phyloP scores from a whole-genome alignment of 2,329 filamentous ascomycete genomes.

The Aurifilum marmelostoma region DNA sequence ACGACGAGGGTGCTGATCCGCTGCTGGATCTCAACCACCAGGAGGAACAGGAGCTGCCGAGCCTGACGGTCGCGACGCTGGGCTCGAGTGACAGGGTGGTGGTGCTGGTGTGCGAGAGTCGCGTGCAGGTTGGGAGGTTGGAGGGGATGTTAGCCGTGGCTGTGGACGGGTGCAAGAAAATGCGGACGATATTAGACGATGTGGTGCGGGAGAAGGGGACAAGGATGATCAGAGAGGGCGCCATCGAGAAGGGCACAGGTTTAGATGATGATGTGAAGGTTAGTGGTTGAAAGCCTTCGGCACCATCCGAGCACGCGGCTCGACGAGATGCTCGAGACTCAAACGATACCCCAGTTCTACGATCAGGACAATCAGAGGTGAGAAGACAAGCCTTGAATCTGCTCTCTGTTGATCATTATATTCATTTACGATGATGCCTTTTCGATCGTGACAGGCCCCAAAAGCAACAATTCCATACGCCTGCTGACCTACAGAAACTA shows the following conservation, averaged over 20 bases:
- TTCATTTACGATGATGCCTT: not conserved
- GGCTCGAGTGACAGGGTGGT: slow-evolving; percentile 75
- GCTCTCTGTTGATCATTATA: not conserved
- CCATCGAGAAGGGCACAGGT: slow-evolving; percentile 51
- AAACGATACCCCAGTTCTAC: slow-evolving; percentile 21
- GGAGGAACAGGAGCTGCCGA: slow-evolving; percentile 87
- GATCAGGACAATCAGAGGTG: slow-evolving; percentile 6
- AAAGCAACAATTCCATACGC: slow-evolving; percentile 17
- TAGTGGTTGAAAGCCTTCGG: slow-evolving; percentile 37
- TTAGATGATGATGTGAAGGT: slow-evolving; percentile 54
- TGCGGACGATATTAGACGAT: slow-evolving; percentile 78
- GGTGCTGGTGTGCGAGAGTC: slow-evolving; percentile 83
- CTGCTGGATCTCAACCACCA: slow-evolving; percentile 77
- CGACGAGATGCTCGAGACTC: not conserved
- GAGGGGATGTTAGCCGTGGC: slow-evolving; percentile 94
- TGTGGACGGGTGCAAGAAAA: slow-evolving; percentile 87
- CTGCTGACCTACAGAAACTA: slow-evolving; percentile 20
- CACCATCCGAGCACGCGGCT: slow-evolving; percentile 1
- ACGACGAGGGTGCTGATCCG: slow-evolving; percentile 73
- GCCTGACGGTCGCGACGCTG: slow-evolving; percentile 81
- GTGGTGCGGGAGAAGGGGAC: slow-evolving; percentile 74
- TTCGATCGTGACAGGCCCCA: not conserved
- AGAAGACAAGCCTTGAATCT: not conserved
- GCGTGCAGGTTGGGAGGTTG: slow-evolving; percentile 78
- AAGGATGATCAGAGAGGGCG: slow-evolving; percentile 62